Evolutionary conservation across 306 rosid species (phyloP).

Genomic region (Vigna unguiculata): DNA sequence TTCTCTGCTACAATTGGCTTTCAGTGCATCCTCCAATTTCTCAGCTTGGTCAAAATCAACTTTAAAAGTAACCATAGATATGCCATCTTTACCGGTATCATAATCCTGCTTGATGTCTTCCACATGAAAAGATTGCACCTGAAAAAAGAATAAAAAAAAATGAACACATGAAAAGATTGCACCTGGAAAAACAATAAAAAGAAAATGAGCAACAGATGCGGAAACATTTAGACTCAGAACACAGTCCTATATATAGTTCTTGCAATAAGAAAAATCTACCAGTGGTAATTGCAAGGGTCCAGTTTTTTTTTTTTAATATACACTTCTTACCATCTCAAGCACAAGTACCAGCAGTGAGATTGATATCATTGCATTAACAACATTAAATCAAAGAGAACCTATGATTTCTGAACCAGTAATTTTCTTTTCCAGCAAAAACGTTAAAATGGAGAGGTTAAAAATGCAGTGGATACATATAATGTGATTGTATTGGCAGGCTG

Average conservation of each 20-base stretch:
- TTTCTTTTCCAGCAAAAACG: neutral
- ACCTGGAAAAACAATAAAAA: slow-evolving; percentile 55
- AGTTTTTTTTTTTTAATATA: neutral
- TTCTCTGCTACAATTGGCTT: slow-evolving; percentile 77
- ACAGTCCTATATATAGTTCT: neutral
- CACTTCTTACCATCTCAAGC: slow-evolving; percentile 12
- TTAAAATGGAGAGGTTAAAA: neutral
- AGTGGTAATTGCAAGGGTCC: neutral
- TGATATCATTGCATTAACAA: neutral
- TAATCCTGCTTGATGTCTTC: slow-evolving; percentile 87
- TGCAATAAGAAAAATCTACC: neutral
- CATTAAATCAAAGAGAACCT: neutral
- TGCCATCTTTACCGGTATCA: slow-evolving; percentile 84
- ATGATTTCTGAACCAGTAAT: slow-evolving; percentile 15
- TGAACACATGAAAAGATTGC: slow-evolving; percentile 73
- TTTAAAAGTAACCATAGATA: slow-evolving; percentile 76
- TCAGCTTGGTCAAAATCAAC: slow-evolving; percentile 84
- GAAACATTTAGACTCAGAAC: slow-evolving; percentile 13
- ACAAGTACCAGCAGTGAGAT: slow-evolving; percentile 22
- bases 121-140: slow-evolving; percentile 77
- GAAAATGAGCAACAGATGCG: neutral
- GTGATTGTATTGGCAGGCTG: neutral
- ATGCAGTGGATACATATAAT: neutral
- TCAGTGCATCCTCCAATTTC: slow-evolving; percentile 86
- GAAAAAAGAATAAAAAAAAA: slow-evolving; percentile 37